phyloP scores from a whole-genome alignment of 371 early-diverging fungal genomes.

The Apophysomyces elegans region DNA sequence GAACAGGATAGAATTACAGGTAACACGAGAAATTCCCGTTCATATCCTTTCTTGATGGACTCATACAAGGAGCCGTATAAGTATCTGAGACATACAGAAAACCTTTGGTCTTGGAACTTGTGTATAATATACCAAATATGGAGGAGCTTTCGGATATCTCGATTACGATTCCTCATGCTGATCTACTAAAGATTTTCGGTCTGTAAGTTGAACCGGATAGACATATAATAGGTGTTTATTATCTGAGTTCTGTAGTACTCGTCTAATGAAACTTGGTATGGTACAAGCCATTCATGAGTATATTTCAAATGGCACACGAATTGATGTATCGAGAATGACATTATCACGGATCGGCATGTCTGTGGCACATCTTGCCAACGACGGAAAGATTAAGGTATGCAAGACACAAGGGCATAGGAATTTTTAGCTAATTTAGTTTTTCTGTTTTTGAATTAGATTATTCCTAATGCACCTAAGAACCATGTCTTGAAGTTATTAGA shows the following conservation, averaged over 20 bases:
- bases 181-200: conserved; percentile 3
- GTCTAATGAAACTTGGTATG: not conserved
- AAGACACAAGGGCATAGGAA: not conserved
- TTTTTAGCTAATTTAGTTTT: no score
- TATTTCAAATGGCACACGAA: not conserved
- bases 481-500: conserved; percentile 2
- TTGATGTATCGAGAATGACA: not conserved
- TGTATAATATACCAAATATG: not conserved
- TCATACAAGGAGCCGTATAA: not conserved
- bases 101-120: conserved; percentile 2
- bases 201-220: not conserved
- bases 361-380: conserved; percentile 14
- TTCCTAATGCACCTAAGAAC: not conserved
- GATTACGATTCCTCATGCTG: not conserved
- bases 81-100: not conserved
- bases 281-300: conserved; percentile 9
- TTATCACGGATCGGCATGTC: conserved; percentile 13
- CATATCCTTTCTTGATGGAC: not conserved
- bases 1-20: conserved; percentile 5
- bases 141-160: conserved; percentile 4
- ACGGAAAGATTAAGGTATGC: conserved; percentile 15
- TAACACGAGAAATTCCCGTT: not conserved
- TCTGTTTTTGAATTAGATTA: not conserved
- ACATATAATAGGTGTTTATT: not conserved
- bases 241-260: not conserved